Conservation (phyloP, 371 early-diverging fungal species). For the Phascolomyces articulosus region DNA sequence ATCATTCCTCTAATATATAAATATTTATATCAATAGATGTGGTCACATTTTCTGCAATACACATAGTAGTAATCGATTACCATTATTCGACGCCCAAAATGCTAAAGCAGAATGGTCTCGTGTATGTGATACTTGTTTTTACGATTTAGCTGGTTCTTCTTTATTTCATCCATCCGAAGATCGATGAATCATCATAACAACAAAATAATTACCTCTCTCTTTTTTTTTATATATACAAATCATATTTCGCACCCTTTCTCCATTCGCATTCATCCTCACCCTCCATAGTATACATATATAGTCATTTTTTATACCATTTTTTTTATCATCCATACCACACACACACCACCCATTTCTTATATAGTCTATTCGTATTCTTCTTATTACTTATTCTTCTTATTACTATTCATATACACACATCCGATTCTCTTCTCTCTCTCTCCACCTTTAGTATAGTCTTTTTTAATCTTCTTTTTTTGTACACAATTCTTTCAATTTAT, state of each 20-base stretch:
- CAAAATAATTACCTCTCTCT: too few species aligned
- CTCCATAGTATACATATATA: too few species aligned
- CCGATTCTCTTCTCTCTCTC: too few species aligned
- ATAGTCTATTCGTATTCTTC: too few species aligned
- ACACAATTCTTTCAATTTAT: neutral
- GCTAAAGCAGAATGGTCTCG: conserved; percentile 21
- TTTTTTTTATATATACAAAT: neutral
- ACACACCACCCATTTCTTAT: neutral
- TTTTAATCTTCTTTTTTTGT: conserved; percentile 3
- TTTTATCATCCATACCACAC: too few species aligned
- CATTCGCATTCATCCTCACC: neutral
- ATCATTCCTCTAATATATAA: too few species aligned
- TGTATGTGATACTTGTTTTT: conserved; percentile 26
- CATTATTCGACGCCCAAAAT: conserved; percentile 17
- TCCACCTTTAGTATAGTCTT: too few species aligned
- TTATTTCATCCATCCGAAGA: conserved; percentile 9
- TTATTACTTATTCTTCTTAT: too few species aligned
- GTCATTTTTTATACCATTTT: too few species aligned
- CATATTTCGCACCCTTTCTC: neutral
- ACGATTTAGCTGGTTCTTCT: conserved; percentile 11
- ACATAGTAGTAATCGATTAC: conserved; percentile 22
- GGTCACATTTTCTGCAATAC: conserved; percentile 23
- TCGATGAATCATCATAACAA: neutral
- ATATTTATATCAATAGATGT: too few species aligned
- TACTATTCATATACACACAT: too few species aligned